A percentile compares a stretch with the other conserved stretches of the same genome.
Conservation (phyloP, 148 eudicot genomes). For the Cornus florida region DNA sequence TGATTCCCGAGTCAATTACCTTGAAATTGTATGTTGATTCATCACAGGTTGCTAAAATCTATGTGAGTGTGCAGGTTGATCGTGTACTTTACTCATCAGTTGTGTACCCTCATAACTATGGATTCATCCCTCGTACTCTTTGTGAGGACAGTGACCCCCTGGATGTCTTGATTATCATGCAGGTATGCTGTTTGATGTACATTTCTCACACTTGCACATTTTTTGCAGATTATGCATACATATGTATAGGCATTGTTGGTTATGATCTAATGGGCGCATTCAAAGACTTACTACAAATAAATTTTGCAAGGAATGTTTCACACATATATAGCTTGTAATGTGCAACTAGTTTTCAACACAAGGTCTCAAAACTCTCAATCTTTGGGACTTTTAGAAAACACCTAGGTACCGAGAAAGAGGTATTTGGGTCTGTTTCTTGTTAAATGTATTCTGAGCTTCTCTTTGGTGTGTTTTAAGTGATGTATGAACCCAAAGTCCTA, state of each 20-base stretch:
- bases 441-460: neutral
- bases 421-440: neutral
- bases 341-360: neutral
- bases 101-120: constrained; percentile 20
- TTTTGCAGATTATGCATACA: neutral
- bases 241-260: neutral
- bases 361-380: neutral
- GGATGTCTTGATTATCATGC: constrained; percentile 22
- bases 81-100: constrained; percentile 22
- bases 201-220: neutral
- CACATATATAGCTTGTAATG: neutral
- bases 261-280: neutral
- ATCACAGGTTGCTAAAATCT: constrained; percentile 6
- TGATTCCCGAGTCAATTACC: neutral
- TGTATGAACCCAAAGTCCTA: neutral
- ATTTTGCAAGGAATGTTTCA: neutral
- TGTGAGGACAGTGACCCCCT: constrained; percentile 22
- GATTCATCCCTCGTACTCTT: constrained; percentile 17
- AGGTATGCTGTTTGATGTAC: constrained; percentile 8
- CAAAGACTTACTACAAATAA: neutral
- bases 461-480: neutral
- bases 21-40: neutral
- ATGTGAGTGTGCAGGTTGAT: constrained; percentile 20
- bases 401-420: neutral
- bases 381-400: neutral